Evolutionary conservation across 176 grass and related monocot genomes (phyloP), one percentile per base, ranked within the genome.

Genomic region (Neostapfia colusana): DNA sequence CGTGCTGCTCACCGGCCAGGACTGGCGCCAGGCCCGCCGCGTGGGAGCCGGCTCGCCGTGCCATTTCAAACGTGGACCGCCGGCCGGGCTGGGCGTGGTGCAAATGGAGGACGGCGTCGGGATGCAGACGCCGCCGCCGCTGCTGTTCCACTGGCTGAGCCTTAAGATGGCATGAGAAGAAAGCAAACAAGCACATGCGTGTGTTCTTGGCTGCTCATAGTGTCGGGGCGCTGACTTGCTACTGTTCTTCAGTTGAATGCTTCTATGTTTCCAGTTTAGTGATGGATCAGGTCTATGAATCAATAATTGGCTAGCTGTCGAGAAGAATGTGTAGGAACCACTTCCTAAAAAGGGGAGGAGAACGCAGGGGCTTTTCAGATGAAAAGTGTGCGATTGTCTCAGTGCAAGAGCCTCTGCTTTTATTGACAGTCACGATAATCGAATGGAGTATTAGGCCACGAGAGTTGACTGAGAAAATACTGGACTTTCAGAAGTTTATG

Each of bases 121-220:
- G 17, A 44, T 88, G 45, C 81, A 84, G 85, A 67, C 80, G 53
- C 55, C 79, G 68, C 58, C 79, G 61, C 86, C 86, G 37, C 39
- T 76, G 86, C 77, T 81, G 70, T 76, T 88, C 71, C 86, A 88
- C 81, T 88, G 86, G 86, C 81, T 88, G 45, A 88, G 86, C 86
- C 90, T 93, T 11, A 80, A 73, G 84, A 89, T 93, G 90, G 77
- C 83, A n/a, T 88, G 85, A 92, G 61, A 36, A 3, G 41, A 14
- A 13, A 63, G 11, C 51, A 16, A 51, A 3, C 15, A 21, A 49
- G 69, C 40, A 57, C 54, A 16, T 13, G 55, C 53, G 17, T 50
- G 70, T 55, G 83, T 44, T 27, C 18, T n/a, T 45, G n/a, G n/a
- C n/a, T 65, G 62, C 23, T 28, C 17, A 9, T 37, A 54, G 74